Base-by-base conservation (phyloP, 2,329 filamentous ascomycete genomes). In the Colletotrichum truncatum region DNA sequence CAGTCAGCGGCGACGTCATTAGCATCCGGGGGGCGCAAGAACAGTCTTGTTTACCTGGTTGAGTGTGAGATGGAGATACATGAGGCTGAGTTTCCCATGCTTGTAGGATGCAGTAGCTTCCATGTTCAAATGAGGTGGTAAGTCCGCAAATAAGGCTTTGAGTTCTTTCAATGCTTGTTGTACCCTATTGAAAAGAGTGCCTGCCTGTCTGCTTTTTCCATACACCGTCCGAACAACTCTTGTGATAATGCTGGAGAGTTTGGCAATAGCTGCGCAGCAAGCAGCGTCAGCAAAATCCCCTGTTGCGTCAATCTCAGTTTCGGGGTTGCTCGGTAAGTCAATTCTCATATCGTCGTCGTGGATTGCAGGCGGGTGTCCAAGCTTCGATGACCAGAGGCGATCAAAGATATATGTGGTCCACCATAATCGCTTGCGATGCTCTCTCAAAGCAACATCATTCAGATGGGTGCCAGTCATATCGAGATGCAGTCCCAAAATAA, bases 321-420 rank as follows among this genome's bases (percentile, higher is more conserved):
- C 18, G 6, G 2, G 39, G 16, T 2, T 41, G 63, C 21, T 77
- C 74, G 81, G 82, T 10, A 80, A 66, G 36, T 81, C 77, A 4
- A 82, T 78, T 26, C 80, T 73, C 1, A 84, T 84, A 23, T 84
- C 82, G 39, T 81, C 78, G 52, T 85, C 82, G 9, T 78, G 76
- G 9, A 85, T 80, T 38, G 82, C 80, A 9, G 80, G 77, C 0
- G 83, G 82, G 38, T 84, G 78, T 0, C 83, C 82, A 45, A 84
- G 76, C 34, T 83, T 82, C 0, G 82, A 81, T 4, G 80, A 80
- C 77, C 79, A 83, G 71, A 84, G 79, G 3, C 82, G 78, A 65
- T 83, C 81, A 30, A 82, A 73, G 9, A 73, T 76, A 48, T 82
- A 82, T 0, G 80, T 74, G 0, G 80, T 81, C 80, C 79, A 82